Evolutionary conservation across 2,329 filamentous ascomycete genomes (phyloP), one percentile per base, ranked within the genome.

Genomic region (Penicillium brevicompactum): DNA sequence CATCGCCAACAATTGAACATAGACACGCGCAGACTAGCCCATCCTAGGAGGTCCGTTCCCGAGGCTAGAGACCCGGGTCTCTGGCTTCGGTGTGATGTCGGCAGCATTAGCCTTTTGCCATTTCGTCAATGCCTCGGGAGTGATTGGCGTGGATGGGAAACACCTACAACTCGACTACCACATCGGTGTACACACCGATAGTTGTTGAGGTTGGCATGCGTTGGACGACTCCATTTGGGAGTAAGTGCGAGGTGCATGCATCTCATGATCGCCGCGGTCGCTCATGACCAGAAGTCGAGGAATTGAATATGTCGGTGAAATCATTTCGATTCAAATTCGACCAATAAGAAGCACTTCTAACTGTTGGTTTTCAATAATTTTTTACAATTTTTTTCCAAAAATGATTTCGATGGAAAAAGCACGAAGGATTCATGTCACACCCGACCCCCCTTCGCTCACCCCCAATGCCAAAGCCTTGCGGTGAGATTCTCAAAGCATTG

Each of bases 31-130:
- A 46, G 40, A 54, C 5, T 54, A 45, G 47, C 27, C 37, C 42
- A 54, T 34, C 41, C 32, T 41, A 51, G 41, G 51, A 54, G 52
- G 52, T 41, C 52, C 42, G 52, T 51, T 51, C 52, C 51, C 41
- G 32, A 38, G 24, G 40, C 52, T 51, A 54, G 30, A n/a, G 41
- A 54, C 41, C 52, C 47, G 27, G 21, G 14, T 45, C 52, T 54
- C 47, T 54, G 52, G 52, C 41, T 54, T 51, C 47, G 52, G 52
- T 51, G 52, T 54, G 52, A 46, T 54, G 52, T 44, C 44, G 52
- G 47, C 45, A 54, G 52, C 52, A 54, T 41, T 54, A 54, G 52
- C 50, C 46, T 34, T 46, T 46, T 5, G 40, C 42, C 27, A 14
- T 46, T 41, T 46, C 18, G 47, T 54, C 52, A 46, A 46, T 51